Evolutionary conservation across 1,139 yeast genomes (phyloP), one percentile per base, ranked within the genome.

Genomic region (Suhomyces ambrosiae): DNA sequence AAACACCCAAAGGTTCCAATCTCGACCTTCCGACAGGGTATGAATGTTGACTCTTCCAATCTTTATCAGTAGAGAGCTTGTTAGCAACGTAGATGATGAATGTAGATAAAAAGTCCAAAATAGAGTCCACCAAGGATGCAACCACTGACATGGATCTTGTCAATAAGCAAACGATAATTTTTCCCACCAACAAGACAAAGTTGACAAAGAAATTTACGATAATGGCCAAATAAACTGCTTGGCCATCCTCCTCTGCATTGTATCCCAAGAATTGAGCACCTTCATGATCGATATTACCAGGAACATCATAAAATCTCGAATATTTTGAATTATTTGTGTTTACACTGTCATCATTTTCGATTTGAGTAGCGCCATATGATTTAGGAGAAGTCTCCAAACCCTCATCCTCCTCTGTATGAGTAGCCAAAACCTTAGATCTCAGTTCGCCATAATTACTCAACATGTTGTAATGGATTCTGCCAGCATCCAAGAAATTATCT

Each of bases 101-200:
- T 0, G 94, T 85, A 5, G 92, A 84, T 40, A 86, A 61, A 40
- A 86, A 81, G 54, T 86, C 95, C 45, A 86, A 70, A 0, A 80
- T 67, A 2, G 92, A 83, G 60, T 86, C 94, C 27, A 86, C 83
- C 46, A 86, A 71, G 1, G 94, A 84, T 0, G 95, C 95, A 34
- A 85, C 68, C 35, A 86, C 79, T 4, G 94, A 83, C 48, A 86
- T 74, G 7, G 94, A 86, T 51, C 69, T 74, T 2, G 92, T 82
- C 49, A 80, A 60, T 12, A 79, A 48, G 1, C 83, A 79, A n/a
- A 83, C 89, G 8, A 73, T 63, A 3, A 73, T 47, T 50, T 86
- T 86, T 2, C 88, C 92, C 3, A 74, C 40, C 35, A 86, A 64
- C 39, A 86, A 62, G 2, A 82, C 40, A 21, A 83, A 63, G 56